These are phyloP conservation scores for Fusarium pseudocircinatum DNA, from an alignment of 2,329 filamentous ascomycete genomes.

Conservation along the genomic window DNA sequence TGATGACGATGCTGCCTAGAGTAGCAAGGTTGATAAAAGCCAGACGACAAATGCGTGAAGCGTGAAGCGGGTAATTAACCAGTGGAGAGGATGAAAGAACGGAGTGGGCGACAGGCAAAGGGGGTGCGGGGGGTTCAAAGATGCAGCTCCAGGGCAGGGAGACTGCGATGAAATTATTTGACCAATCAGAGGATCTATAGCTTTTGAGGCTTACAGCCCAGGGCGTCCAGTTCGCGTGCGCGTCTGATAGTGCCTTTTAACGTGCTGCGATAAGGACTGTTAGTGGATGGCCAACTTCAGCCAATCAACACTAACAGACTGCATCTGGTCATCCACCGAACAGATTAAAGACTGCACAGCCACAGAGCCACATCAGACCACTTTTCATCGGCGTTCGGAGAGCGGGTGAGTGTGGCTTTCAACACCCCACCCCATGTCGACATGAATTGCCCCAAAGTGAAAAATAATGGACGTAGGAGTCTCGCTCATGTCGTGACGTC, in stretches of 20 bases:
- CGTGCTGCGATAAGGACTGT: conserved; percentile 15
- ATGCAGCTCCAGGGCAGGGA: conserved; percentile 9
- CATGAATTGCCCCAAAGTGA: conserved; percentile 27
- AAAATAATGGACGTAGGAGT: conserved; percentile 37
- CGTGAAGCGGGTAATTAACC: conserved; percentile 35
- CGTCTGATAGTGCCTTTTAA: conserved; percentile 15
- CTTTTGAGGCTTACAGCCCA: conserved; percentile 9
- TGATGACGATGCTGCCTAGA: conserved; percentile 35
- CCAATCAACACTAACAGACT: neutral
- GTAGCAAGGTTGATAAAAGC: conserved; percentile 20
- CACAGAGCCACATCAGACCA: conserved; percentile 12
- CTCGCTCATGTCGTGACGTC: conserved; percentile 30
- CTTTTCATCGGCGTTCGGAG: neutral
- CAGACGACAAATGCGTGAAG: conserved; percentile 25
- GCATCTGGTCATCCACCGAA: neutral
- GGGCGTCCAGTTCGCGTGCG: conserved; percentile 28
- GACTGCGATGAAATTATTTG: neutral
- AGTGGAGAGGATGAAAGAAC: conserved; percentile 39
- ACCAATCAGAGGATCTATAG: conserved; percentile 10
- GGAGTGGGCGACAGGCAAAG: conserved; percentile 33
- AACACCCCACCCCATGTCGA: conserved; percentile 17
- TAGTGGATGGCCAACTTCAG: neutral
- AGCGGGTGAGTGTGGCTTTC: conserved; percentile 7
- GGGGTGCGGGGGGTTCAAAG: conserved; percentile 26
- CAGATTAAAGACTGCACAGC: neutral